Percentiles rank a stretch among this genome's conserved stretches.
Conservation (phyloP, 306 rosid species). For the Cucumis melo region DNA sequence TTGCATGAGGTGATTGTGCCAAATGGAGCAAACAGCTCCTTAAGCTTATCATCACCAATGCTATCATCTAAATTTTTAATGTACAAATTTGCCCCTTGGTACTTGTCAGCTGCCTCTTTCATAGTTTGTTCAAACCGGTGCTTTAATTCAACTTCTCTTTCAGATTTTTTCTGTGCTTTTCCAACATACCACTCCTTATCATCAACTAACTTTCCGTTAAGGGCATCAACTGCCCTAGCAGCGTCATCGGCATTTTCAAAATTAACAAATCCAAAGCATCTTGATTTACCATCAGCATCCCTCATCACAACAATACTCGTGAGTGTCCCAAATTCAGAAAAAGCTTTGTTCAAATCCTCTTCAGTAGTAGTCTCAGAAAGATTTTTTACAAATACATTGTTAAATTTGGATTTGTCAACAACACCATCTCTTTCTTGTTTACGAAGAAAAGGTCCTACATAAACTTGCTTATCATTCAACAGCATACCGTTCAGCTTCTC, state of each 20-base stretch:
- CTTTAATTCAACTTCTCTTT: constrained; percentile 25
- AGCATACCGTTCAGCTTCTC: constrained; percentile 23
- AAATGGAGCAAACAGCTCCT: constrained; percentile 17
- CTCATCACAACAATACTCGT: constrained; percentile 29
- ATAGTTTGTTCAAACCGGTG: constrained; percentile 19
- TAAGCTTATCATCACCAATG: constrained; percentile 19
- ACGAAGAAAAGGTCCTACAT: constrained; percentile 25
- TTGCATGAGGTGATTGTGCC: constrained; percentile 31
- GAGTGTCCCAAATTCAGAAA: constrained; percentile 19
- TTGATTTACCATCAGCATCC: constrained; percentile 26
- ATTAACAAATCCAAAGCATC: constrained; percentile 28
- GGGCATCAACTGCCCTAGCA: constrained; percentile 16
- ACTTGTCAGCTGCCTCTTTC: constrained; percentile 21
- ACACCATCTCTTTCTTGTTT: constrained; percentile 20
- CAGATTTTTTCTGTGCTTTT: constrained; percentile 25
- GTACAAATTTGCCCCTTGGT: constrained; percentile 21
- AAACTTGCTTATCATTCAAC: constrained; percentile 28
- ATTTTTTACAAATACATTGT: constrained; percentile 24
- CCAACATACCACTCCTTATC: constrained; percentile 27
- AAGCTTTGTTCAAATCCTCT: constrained; percentile 17
- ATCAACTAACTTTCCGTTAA: constrained; percentile 22
- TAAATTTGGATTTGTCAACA: constrained; percentile 18
- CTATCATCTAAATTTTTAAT: constrained; percentile 28
- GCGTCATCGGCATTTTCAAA: constrained; percentile 25
- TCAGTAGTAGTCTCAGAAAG: constrained; percentile 17